A percentile compares a stretch with the other conserved stretches of the same genome.
phyloP scores from a whole-genome alignment of 2,329 filamentous ascomycete genomes.

The Apiospora malaysiana region DNA sequence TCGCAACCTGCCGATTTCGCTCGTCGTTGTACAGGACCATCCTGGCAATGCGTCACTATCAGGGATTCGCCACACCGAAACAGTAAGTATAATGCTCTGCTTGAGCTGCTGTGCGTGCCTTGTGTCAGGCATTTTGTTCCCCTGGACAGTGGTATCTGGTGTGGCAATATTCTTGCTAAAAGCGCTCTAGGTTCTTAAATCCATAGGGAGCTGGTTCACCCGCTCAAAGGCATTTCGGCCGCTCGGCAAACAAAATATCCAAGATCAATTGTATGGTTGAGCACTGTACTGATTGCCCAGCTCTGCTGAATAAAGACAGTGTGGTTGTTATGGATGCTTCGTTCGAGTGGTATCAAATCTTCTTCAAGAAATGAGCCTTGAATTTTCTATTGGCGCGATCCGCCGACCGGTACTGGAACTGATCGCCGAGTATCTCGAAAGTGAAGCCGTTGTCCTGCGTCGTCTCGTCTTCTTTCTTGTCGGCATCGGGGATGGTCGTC shows the following conservation, averaged over 20 bases:
- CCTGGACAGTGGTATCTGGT: too few relatives aligned
- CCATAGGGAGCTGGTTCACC: not conserved
- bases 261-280: too few relatives aligned
- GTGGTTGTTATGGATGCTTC: not conserved
- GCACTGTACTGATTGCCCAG: not conserved
- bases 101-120: not conserved
- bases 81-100: not conserved
- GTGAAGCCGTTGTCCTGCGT: conserved; percentile 56
- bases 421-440: conserved; percentile 87
- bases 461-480: not conserved
- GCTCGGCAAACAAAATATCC: too few relatives aligned
- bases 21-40: not conserved
- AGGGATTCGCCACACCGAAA: not conserved
- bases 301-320: not conserved
- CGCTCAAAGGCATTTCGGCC: too few relatives aligned
- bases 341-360: conserved; percentile 60
- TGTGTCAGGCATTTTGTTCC: too few relatives aligned
- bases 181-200: too few relatives aligned
- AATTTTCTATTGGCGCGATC: conserved; percentile 93
- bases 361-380: conserved; percentile 79
- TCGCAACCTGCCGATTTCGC: not conserved
- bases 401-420: conserved; percentile 81
- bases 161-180: too few relatives aligned
- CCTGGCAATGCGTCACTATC: not conserved
- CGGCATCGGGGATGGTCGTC: not conserved